Evolutionary conservation across 1,284 basidiomycete species (phyloP).

Genomic region (Sanghuangporus baumii): DNA sequence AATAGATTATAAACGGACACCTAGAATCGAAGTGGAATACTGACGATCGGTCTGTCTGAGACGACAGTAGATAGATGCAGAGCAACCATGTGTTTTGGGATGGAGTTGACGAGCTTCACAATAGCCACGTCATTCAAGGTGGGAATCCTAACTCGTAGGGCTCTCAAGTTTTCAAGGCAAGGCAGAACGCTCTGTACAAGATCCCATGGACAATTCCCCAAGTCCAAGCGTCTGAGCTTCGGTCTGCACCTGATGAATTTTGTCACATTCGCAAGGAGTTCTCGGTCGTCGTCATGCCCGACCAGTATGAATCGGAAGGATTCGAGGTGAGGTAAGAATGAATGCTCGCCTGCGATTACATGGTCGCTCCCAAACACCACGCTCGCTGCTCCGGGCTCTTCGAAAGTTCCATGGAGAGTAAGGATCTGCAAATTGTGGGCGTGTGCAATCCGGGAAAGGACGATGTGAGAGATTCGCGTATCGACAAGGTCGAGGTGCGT

Average conservation of each 20-base stretch:
- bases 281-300: constrained; percentile 51
- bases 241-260: constrained; percentile 46
- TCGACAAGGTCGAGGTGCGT: constrained; percentile 64
- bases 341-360: constrained; percentile 48
- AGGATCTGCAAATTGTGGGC: constrained; percentile 53
- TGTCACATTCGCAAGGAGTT: constrained; percentile 46
- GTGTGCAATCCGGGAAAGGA: constrained; percentile 55
- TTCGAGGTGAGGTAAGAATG: constrained; percentile 54
- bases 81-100: constrained; percentile 47
- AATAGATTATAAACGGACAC: background rate
- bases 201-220: constrained; percentile 61
- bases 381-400: constrained; percentile 48
- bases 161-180: constrained; percentile 42
- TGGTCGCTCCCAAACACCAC: constrained; percentile 62
- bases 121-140: constrained; percentile 38
- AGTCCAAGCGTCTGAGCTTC: constrained; percentile 47
- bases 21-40: constrained; percentile 20
- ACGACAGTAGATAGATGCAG: constrained; percentile 46
- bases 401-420: constrained; percentile 59
- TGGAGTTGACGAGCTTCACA: constrained; percentile 33
- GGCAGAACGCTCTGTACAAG: constrained; percentile 45
- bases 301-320: constrained; percentile 57
- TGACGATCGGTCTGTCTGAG: constrained; percentile 44
- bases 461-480: constrained; percentile 55
- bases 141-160: constrained; percentile 49